phyloP scores from a whole-genome alignment of 768 basidiomycete species.

The Boletellus ananas region DNA sequence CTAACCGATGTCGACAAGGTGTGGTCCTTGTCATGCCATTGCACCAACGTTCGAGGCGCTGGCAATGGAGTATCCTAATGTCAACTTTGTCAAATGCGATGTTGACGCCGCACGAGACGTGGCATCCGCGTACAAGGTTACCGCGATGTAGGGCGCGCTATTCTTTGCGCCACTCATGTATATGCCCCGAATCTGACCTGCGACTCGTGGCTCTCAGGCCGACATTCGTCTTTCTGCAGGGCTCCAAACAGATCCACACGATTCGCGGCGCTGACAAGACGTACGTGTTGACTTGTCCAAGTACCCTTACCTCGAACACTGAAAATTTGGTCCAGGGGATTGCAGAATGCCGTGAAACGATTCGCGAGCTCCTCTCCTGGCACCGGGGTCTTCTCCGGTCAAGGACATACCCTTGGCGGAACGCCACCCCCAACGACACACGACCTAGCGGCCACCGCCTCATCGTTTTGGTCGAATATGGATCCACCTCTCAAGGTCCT shows the following conservation, averaged over 20 bases:
- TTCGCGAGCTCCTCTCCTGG: slow-evolving; percentile 41
- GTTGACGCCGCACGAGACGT: slow-evolving; percentile 72
- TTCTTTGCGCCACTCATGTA: background rate
- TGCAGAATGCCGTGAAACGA: slow-evolving; percentile 56
- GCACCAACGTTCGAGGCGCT: slow-evolving; percentile 72
- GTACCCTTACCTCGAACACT: slow-evolving; percentile 1
- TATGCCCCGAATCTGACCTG: background rate
- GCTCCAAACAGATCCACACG: slow-evolving; percentile 60
- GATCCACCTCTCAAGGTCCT: slow-evolving; percentile 68
- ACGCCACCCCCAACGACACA: slow-evolving; percentile 35
- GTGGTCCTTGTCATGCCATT: slow-evolving; percentile 81
- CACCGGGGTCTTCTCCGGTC: slow-evolving; percentile 57
- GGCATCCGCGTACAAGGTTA: slow-evolving; percentile 55
- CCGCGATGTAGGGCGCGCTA: slow-evolving; percentile 59
- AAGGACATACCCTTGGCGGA: slow-evolving; percentile 70
- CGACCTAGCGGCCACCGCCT: slow-evolving; percentile 32
- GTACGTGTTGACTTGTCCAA: slow-evolving; percentile 38
- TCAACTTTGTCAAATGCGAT: slow-evolving; percentile 83
- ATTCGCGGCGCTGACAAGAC: slow-evolving; percentile 67
- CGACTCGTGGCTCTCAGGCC: slow-evolving; percentile 48
- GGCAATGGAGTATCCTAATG: slow-evolving; percentile 61
- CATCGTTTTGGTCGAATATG: slow-evolving; percentile 43
- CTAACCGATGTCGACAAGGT: slow-evolving; percentile 45
- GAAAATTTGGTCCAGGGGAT: slow-evolving; percentile 39
- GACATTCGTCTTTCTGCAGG: slow-evolving; percentile 76